Conservation (phyloP, 345 rosid genomes). For the Streptanthus diversifolius region DNA sequence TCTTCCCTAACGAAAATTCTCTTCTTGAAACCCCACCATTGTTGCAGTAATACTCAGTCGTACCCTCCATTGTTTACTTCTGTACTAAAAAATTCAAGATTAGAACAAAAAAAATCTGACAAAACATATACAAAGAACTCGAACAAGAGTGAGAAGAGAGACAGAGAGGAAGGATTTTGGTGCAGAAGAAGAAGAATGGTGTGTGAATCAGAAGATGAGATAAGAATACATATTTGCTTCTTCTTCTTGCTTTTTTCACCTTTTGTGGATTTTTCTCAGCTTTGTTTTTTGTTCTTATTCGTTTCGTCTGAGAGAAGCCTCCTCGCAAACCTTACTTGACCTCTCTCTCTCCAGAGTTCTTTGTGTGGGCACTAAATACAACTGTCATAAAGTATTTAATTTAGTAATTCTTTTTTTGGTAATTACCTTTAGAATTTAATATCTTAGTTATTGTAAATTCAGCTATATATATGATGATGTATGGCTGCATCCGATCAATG, state of each 20-base stretch:
- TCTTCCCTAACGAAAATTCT: background rate
- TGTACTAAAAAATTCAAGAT: background rate
- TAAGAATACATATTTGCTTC: background rate
- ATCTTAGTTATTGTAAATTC: background rate
- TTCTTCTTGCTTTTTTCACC: conserved; percentile 1
- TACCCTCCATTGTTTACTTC: conserved; percentile 1
- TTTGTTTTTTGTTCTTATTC: conserved; percentile 15
- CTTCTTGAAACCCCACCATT: conserved; percentile 2
- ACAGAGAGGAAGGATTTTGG: background rate
- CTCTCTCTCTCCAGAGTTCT: background rate
- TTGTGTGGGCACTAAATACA: conserved; percentile 17
- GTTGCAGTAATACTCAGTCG: conserved; percentile 1
- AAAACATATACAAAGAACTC: background rate
- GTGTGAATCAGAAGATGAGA: background rate
- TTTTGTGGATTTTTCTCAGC: conserved; percentile 25
- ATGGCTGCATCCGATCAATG: background rate
- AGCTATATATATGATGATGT: background rate
- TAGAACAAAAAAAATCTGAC: background rate
- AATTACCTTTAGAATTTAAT: background rate
- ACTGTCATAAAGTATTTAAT: background rate
- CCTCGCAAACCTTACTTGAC: background rate
- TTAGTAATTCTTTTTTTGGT: background rate
- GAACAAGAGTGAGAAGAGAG: background rate
- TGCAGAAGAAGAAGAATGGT: background rate
- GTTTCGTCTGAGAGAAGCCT: conserved; percentile 33